These are phyloP conservation scores for Coix lacrymajobi DNA, from an alignment of 176 grass and related monocot species.

Conservation along the genomic window DNA sequence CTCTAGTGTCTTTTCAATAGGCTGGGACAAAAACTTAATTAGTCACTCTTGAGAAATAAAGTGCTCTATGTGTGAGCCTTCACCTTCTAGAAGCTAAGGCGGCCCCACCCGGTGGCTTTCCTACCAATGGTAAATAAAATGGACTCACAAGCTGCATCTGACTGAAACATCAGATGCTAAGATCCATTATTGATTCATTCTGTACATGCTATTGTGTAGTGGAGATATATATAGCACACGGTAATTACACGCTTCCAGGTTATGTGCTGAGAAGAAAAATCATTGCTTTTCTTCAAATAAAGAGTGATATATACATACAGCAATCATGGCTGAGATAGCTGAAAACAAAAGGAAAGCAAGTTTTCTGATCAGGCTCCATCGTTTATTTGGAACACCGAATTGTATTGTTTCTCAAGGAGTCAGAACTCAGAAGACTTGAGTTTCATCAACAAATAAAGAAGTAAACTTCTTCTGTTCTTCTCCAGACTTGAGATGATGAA, in stretches of 20 bases:
- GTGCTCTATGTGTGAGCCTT: neutral
- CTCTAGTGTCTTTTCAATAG: conserved; percentile 12
- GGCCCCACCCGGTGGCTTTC: neutral
- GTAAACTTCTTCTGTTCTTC: neutral
- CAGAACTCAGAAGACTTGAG: neutral
- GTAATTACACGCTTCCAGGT: neutral
- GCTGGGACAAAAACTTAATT: neutral
- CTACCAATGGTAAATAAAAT: conserved; percentile 1
- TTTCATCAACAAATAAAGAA: too few species aligned
- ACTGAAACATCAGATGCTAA: neutral
- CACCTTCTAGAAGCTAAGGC: conserved; percentile 36
- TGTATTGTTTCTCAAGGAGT: neutral
- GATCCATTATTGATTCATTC: neutral
- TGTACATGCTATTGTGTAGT: neutral
- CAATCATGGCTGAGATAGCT: neutral
- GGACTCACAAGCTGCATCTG: neutral
- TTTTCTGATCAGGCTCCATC: neutral
- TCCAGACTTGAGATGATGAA: neutral
- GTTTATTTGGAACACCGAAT: neutral
- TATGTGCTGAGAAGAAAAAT: neutral
- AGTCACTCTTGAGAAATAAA: neutral
- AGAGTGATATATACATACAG: neutral
- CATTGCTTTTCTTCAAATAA: neutral
- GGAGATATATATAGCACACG: neutral
- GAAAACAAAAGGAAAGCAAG: neutral